phyloP scores from a whole-genome alignment of 2,329 filamentous ascomycete genomes.

The Fusarium mexicanum region DNA sequence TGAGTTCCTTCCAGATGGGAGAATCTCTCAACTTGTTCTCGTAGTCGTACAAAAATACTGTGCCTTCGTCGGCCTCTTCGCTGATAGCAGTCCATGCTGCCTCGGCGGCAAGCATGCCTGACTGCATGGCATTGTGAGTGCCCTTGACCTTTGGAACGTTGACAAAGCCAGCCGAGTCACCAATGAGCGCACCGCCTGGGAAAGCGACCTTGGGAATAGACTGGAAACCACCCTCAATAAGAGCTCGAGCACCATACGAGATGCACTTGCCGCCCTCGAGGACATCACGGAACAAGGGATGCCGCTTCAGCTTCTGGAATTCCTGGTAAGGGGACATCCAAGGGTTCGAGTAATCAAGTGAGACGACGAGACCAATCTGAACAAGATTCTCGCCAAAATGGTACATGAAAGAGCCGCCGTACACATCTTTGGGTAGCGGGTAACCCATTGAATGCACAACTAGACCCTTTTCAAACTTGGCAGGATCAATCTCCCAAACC shows the following conservation, averaged over 20 bases:
- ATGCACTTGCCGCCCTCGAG: constrained; percentile 98
- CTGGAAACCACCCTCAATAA: constrained; percentile 96
- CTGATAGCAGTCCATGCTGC: constrained; percentile 82
- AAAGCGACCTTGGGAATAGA: constrained; percentile 98
- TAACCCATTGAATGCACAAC: constrained; percentile 94
- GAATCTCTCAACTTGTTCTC: constrained; percentile 88
- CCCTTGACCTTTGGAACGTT: constrained; percentile 99
- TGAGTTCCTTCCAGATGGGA: constrained; percentile 91
- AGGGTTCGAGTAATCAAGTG: constrained; percentile 94
- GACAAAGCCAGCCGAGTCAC: constrained; percentile 94
- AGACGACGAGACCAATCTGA: constrained; percentile 88
- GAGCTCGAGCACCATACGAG: constrained; percentile 90
- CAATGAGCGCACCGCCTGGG: constrained; percentile 93
- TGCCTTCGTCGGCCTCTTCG: constrained; percentile 64
- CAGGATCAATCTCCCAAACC: constrained; percentile 94
- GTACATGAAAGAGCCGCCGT: constrained; percentile 99
- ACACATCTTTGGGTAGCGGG: constrained; percentile 86
- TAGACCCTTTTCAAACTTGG: constrained; percentile 88
- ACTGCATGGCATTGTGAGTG: constrained; percentile 97
- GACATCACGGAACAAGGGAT: constrained; percentile 86
- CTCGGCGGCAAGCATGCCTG: constrained; percentile 95
- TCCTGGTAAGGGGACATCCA: constrained; percentile 96
- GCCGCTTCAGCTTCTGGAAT: constrained; percentile 98
- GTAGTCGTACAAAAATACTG: constrained; percentile 94
- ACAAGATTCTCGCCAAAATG: constrained; percentile 99